Evolutionary conservation across 495 filamentous ascomycete genomes (phyloP).

Genomic region (Penicillium simplicissimum): DNA sequence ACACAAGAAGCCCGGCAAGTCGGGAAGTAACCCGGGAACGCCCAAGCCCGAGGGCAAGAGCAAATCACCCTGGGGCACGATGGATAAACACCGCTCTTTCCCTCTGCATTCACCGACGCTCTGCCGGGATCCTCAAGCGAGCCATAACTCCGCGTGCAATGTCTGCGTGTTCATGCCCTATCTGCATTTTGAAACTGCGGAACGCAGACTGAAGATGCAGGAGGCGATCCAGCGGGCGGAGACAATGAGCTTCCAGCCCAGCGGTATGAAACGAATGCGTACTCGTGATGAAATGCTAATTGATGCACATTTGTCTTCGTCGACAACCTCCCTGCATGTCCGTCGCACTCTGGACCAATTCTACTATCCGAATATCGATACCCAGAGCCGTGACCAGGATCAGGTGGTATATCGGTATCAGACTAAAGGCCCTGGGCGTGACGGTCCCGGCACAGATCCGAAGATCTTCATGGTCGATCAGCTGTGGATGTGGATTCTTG

Average conservation of each 20-base stretch:
- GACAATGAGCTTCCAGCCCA: conserved; percentile 27
- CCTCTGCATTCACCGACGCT: conserved; percentile 22
- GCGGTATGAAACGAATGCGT: conserved; percentile 26
- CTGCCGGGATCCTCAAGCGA: conserved; percentile 31
- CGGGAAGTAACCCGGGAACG: conserved; percentile 34
- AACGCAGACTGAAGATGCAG: conserved; percentile 59
- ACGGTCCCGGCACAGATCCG: conserved; percentile 46
- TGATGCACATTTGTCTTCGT: conserved; percentile 56
- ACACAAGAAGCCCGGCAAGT: conserved; percentile 41
- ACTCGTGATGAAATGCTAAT: conserved; percentile 65
- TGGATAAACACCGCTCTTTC: conserved; percentile 26
- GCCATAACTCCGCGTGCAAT: conserved; percentile 36
- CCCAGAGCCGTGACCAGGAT: conserved; percentile 62
- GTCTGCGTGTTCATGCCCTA: conserved; percentile 70
- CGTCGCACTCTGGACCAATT: conserved; percentile 71
- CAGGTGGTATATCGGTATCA: conserved; percentile 72
- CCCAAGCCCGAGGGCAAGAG: conserved; percentile 42
- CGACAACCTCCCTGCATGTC: conserved; percentile 60
- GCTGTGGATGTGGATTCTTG: conserved; percentile 71
- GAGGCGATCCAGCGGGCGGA: conserved; percentile 55
- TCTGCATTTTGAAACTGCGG: conserved; percentile 64
- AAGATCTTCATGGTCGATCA: conserved; percentile 79
- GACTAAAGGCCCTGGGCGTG: conserved; percentile 33
- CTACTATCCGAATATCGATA: conserved; percentile 72
- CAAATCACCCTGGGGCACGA: conserved; percentile 26